Percentiles rank a stretch among this genome's conserved stretches.
Evolutionary conservation across 352 stramenopile genomes (phyloP).

Genomic region (Peronosclerospora sorghi): DNA sequence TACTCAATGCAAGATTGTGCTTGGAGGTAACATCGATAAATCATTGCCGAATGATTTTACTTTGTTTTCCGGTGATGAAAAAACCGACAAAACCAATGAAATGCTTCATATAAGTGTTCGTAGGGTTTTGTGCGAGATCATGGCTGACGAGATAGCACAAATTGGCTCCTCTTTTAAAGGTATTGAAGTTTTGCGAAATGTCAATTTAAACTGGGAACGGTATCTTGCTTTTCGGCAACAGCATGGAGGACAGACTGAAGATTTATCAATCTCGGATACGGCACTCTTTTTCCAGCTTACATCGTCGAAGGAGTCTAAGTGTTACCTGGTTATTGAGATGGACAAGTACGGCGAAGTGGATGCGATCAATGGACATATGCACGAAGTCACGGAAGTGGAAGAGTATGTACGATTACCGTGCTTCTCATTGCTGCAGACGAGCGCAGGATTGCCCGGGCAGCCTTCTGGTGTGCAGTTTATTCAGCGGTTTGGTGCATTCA

Average conservation of each 20-base stretch:
- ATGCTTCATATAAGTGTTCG: constrained; percentile 57
- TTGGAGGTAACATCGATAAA: constrained; percentile 31
- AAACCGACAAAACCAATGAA: constrained; percentile 59
- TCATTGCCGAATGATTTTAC: constrained; percentile 51
- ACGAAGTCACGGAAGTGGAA: constrained; percentile 42
- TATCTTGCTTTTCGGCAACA: constrained; percentile 80
- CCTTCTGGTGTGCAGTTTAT: constrained; percentile 77
- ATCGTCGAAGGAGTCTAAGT: constrained; percentile 74
- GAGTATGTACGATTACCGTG: constrained; percentile 67
- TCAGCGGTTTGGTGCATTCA: constrained; percentile 72
- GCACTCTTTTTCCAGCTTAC: constrained; percentile 76
- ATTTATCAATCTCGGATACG: constrained; percentile 76
- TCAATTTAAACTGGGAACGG: constrained; percentile 77
- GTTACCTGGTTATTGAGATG: constrained; percentile 79
- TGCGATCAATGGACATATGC: constrained; percentile 33
- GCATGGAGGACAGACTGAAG: constrained; percentile 59
- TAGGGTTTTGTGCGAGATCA: constrained; percentile 69
- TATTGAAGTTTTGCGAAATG: constrained; percentile 68
- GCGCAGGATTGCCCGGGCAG: constrained; percentile 36
- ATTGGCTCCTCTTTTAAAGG: constrained; percentile 66
- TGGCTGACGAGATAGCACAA: constrained; percentile 72
- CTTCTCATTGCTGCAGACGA: constrained; percentile 75
- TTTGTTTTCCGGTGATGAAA: constrained; percentile 59
- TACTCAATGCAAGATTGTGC: constrained; percentile 70
- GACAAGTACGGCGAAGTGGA: constrained; percentile 75